Evolutionary conservation across 1,139 yeast genomes (phyloP), one percentile per base, ranked within the genome.

Genomic region (Saccharomyces hybrid): DNA sequence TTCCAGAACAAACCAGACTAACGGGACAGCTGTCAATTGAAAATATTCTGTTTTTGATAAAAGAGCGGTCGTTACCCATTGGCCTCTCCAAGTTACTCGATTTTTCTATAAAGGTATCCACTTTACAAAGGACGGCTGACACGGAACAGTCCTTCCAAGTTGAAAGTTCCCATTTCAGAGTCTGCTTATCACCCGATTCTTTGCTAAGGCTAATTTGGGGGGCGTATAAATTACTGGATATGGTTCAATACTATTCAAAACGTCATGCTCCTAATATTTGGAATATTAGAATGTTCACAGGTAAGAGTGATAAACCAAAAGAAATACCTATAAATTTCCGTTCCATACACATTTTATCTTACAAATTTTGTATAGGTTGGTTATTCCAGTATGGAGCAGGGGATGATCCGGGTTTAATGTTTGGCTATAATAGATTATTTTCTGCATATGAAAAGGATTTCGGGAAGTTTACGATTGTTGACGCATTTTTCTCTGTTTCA

Each of bases 361-460:
- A 83, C 60, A 82, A 85, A 60, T 77, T 86, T 58, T 86, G 95
- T 62, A 57, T 85, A 38, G 96, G 95, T 0, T 88, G 95, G 90
- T 67, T 88, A 5, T 86, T 86, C 65, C 77, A 76, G 23, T 68
- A 69, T n/a, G 65, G 64, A 0, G 72, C 70, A 34, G 67, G 66
- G 28, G 56, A 69, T 3, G 73, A 73, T 27, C 79, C 79, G 25
- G 97, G 96, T 20, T 65, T 88, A n/a, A 82, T 86, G 48, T 60
- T 82, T 49, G 97, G 97, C 0, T 88, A 88, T 53, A 88, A 86
- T 58, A 72, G 84, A 42, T 78, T 85, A 48, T 84, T 82, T 62
- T 83, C 86, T 0, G 80, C 82, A 0, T 78, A 82, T 28, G 85
- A 83, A 54, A 79, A 78, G 41, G 75, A 74, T n/a, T 69, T 79